Percentiles rank a stretch among this genome's conserved stretches.
These are phyloP conservation scores for Carex pumila DNA, from an alignment of 176 grass and related monocot genomes.

Conservation along the genomic window DNA sequence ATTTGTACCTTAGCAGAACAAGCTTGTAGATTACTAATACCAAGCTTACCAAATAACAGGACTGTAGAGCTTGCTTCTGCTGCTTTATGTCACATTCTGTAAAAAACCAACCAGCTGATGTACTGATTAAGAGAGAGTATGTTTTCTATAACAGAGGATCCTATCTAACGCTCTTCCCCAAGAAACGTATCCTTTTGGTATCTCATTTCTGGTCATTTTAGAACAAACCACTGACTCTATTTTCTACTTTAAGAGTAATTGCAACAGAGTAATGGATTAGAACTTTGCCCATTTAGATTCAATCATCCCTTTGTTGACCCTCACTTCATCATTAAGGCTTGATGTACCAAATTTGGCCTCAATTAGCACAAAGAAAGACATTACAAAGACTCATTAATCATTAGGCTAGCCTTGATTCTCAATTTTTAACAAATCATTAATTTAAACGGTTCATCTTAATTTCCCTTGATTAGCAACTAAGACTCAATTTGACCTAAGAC, in stretches of 20 bases:
- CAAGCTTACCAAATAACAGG: background rate
- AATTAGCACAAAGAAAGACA: background rate
- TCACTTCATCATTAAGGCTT: background rate
- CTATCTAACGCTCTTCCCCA: conserved; percentile 4
- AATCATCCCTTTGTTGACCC: background rate
- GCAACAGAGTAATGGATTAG: background rate
- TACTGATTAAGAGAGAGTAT: conserved; percentile 5
- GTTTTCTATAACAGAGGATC: conserved; percentile 12
- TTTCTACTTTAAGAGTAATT: background rate
- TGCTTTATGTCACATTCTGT: conserved; percentile 10
- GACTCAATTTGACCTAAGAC: background rate
- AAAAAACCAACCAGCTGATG: conserved; percentile 3
- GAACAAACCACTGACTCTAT: background rate
- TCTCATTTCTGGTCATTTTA: background rate
- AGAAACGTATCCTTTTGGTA: conserved; percentile 20
- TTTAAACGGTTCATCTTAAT: background rate
- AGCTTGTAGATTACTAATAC: background rate
- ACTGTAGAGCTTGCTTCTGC: conserved; percentile 5
- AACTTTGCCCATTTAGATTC: background rate
- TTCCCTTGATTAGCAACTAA: background rate
- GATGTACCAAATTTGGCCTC: background rate
- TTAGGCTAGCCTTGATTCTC: background rate
- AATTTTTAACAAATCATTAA: background rate
- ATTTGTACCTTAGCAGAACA: background rate
- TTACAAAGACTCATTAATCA: background rate